phyloP scores from a whole-genome alignment of 2,329 filamentous ascomycete genomes.

The Hirsutella rhossiliensis region DNA sequence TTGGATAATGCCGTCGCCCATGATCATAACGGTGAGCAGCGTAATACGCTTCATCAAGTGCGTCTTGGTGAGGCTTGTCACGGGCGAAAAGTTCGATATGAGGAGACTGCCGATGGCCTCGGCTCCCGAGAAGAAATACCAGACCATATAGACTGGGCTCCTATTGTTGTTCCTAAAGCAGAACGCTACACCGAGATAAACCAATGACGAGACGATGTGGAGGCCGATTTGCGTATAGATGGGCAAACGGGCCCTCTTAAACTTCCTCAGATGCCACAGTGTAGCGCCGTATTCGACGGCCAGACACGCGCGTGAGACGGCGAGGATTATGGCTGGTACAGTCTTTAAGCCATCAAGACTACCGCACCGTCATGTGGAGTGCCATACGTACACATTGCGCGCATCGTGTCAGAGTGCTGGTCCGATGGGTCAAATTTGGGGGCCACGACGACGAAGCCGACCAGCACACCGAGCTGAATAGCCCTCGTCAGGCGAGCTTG shows the following conservation, averaged over 20 bases:
- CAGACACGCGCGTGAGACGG: conserved; percentile 39
- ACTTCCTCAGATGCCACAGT: conserved; percentile 28
- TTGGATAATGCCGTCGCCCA: conserved; percentile 54
- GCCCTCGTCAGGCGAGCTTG: conserved; percentile 42
- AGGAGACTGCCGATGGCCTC: conserved; percentile 41
- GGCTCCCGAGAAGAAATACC: conserved; percentile 41
- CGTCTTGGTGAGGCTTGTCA: conserved; percentile 48
- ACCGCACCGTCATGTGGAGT: neutral
- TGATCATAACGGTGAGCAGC: conserved; percentile 52
- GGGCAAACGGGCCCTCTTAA: conserved; percentile 21
- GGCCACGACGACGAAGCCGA: conserved; percentile 51
- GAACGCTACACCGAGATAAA: conserved; percentile 30
- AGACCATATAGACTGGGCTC: conserved; percentile 23
- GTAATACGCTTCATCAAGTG: conserved; percentile 53
- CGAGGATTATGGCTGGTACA: conserved; percentile 28
- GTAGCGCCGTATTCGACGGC: conserved; percentile 40
- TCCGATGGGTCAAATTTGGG: conserved; percentile 27
- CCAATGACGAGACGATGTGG: conserved; percentile 19
- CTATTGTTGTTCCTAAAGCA: conserved; percentile 18
- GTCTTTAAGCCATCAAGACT: neutral
- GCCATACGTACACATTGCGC: conserved; percentile 24
- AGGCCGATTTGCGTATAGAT: conserved; percentile 22
- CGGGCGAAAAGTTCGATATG: conserved; percentile 40
- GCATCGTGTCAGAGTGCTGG: conserved; percentile 25
- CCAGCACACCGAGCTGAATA: conserved; percentile 50